A percentile compares a stretch with the other conserved stretches of the same genome.
phyloP scores from a whole-genome alignment of 2,329 filamentous ascomycete genomes.

The Pseudonectria buxi region DNA sequence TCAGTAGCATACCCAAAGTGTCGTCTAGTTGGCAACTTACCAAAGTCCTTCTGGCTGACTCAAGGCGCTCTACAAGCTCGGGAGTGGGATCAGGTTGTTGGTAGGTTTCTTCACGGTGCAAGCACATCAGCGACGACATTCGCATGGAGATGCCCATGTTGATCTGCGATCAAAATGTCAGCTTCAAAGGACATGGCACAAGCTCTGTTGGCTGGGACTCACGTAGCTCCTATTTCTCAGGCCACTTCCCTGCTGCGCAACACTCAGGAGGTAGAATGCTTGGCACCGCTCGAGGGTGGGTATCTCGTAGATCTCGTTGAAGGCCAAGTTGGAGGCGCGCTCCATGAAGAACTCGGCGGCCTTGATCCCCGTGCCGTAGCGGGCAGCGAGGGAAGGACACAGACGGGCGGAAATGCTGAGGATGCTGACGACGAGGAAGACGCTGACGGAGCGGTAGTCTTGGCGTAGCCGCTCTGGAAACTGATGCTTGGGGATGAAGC shows the following conservation, averaged over 20 bases:
- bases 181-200: too few relatives aligned
- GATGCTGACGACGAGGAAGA: slow-evolving; percentile 49
- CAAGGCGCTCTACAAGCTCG: slow-evolving; percentile 41
- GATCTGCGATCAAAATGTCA: slow-evolving; percentile 31
- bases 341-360: slow-evolving; percentile 50
- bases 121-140: slow-evolving; percentile 48
- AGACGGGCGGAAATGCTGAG: slow-evolving; percentile 51
- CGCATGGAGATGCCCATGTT: slow-evolving; percentile 51
- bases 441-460: slow-evolving; percentile 41
- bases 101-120: slow-evolving; percentile 52
- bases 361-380: slow-evolving; percentile 44
- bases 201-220: slow-evolving; percentile 17
- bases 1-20: too few relatives aligned
- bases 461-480: slow-evolving; percentile 42
- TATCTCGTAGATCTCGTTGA: slow-evolving; percentile 44
- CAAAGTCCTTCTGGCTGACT: slow-evolving; percentile 51
- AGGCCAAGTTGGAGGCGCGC: slow-evolving; percentile 40
- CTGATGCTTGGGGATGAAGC: slow-evolving; percentile 49
- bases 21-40: slow-evolving; percentile 28
- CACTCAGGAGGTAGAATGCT: slow-evolving; percentile 51
- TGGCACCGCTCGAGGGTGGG: slow-evolving; percentile 50
- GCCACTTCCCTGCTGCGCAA: slow-evolving; percentile 52
- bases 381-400: slow-evolving; percentile 40
- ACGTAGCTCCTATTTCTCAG: slow-evolving; percentile 48
- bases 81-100: slow-evolving; percentile 33